Evolutionary conservation across 306 rosid genomes (phyloP), one percentile per base, ranked within the genome.

Genomic region (Cicer arietinum): DNA sequence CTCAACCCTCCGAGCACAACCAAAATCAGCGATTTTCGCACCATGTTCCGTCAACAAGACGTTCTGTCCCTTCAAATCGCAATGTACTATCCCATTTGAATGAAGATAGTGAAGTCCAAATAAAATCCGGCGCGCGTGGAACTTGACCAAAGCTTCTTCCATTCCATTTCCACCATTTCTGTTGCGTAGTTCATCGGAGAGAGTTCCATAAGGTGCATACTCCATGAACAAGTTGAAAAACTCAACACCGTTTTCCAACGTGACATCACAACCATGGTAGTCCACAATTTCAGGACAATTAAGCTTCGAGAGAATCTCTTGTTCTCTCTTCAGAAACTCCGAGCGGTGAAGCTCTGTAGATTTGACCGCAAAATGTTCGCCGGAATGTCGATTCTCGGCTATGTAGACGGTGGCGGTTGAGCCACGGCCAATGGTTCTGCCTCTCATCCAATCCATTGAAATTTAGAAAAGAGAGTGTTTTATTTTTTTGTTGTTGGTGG

Each of bases 11-110:
- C 85, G 69, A 1, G 96, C 90, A 45, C 93, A 94, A 8, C 99
- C 99, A n/a, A 94, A 77, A 77, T 94, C 97, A 12, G 97, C 93
- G 8, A 94, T 79, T 77, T 89, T 94, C 2, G 60, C 85, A 11
- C 97, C 96, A 3, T 73, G 71, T 40, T 74, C 81, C n/a, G 86
- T 60, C 59, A 92, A 57, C 88, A 94, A 74, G 78, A 94, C 54
- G 57, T 94, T 94, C 46, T 8, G 87, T 1, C 92, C 80, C 79
- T 94, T 94, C 13, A 94, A 84, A 74, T 94, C 99, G 66, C 99
- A 90, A 84, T 94, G 99, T 76, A 87, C 99, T 2, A 94, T 81
- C 54, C 94, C 96, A 37, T 84, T 79, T 0, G 84, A 75, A 43
- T 94, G 99, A 3, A 94, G 89, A 16, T 84, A 84, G 6, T 80